These are phyloP conservation scores for Shiraia bambusicola DNA, from an alignment of 2,329 filamentous ascomycete species.

Conservation along the genomic window DNA sequence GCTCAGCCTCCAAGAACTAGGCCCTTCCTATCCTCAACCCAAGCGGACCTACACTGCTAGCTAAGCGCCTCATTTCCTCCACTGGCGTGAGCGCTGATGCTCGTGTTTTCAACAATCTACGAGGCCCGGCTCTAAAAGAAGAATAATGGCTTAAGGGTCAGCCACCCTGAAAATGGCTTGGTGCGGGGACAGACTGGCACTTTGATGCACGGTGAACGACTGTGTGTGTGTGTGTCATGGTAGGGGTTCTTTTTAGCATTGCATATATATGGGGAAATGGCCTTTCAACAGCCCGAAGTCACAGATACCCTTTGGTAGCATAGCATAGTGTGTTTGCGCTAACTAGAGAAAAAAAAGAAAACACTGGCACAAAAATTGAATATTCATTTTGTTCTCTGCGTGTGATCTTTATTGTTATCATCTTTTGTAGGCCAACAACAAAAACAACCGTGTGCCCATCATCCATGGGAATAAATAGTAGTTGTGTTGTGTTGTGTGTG, in stretches of 20 bases:
- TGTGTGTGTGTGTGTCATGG: not conserved
- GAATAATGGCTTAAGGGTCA: not conserved
- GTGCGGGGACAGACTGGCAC: too few relatives aligned
- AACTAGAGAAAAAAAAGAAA: not conserved
- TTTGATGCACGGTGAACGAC: too few relatives aligned
- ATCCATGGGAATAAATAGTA: too few relatives aligned
- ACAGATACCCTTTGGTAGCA: slow-evolving; percentile 7
- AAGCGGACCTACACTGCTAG: slow-evolving; percentile 45
- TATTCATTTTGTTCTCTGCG: too few relatives aligned
- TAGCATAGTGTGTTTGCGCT: not conserved
- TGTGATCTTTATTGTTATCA: too few relatives aligned
- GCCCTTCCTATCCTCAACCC: slow-evolving; percentile 70
- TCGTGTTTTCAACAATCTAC: slow-evolving; percentile 47
- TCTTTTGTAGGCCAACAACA: too few relatives aligned
- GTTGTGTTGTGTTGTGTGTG: too few relatives aligned
- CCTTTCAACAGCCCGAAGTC: slow-evolving; percentile 18
- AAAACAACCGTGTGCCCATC: too few relatives aligned
- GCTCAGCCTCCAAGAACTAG: slow-evolving; percentile 91
- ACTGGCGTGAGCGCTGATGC: slow-evolving; percentile 39
- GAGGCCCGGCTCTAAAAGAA: slow-evolving; percentile 23
- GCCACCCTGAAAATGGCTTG: not conserved
- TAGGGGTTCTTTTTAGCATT: not conserved
- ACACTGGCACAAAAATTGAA: too few relatives aligned
- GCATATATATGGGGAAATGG: slow-evolving; percentile 5
- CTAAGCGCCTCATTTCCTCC: slow-evolving; percentile 29